phyloP scores from a whole-genome alignment of 2,329 filamentous ascomycete species.

The Monosporascus sp. region DNA sequence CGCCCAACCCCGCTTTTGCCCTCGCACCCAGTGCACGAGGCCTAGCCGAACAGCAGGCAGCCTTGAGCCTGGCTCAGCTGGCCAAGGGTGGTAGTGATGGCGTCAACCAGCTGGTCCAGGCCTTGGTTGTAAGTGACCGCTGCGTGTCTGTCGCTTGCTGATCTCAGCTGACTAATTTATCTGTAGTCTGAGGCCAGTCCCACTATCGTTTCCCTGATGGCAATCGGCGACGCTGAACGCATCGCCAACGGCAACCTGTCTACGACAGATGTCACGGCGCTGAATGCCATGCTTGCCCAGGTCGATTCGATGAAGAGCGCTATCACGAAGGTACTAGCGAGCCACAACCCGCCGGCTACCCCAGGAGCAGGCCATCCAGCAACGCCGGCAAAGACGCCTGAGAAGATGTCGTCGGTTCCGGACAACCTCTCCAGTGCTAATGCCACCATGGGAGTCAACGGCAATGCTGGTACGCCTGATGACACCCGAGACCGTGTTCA shows the following conservation, averaged over 20 bases:
- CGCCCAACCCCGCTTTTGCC: conserved; percentile 14
- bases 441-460: conserved; percentile 12
- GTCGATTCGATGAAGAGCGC: conserved; percentile 39
- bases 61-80: conserved; percentile 58
- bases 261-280: conserved; percentile 36
- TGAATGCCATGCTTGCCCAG: conserved; percentile 44
- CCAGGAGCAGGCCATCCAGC: conserved; percentile 2
- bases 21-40: conserved; percentile 36
- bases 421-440: conserved; percentile 13
- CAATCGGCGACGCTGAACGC: conserved; percentile 40
- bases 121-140: conserved; percentile 55
- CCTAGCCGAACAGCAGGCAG: conserved; percentile 62
- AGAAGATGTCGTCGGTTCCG: conserved; percentile 9
- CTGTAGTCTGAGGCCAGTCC: conserved; percentile 40
- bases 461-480: conserved; percentile 1
- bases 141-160: neutral
- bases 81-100: conserved; percentile 44
- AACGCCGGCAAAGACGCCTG: neutral
- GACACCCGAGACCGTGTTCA: neutral
- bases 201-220: conserved; percentile 42
- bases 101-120: conserved; percentile 50
- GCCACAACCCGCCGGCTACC: conserved; percentile 8
- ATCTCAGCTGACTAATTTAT: conserved; percentile 4
- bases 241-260: conserved; percentile 36
- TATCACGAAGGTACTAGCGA: conserved; percentile 34